Base-by-base conservation (phyloP, 257 asterid species). In the Capsicum baccatum region DNA sequence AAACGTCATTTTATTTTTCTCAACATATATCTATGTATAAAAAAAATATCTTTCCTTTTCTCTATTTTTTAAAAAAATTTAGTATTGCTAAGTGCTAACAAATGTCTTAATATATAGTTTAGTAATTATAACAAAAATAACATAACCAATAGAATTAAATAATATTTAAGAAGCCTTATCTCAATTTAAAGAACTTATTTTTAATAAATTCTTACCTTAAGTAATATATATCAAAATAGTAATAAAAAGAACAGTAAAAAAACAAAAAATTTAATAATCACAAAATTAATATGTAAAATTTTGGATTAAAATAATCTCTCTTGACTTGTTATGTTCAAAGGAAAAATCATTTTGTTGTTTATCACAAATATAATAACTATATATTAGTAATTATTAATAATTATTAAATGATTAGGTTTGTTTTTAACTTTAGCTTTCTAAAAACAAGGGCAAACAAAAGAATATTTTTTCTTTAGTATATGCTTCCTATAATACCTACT, bases 271-370 rank as follows among this genome's bases (percentile, higher is more conserved):
- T 26, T 2, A 63, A 26, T 63, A 8, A 64, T 26, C 44, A 26
- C 12, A 47, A 6, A 2, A 12, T 33, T 33, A 66, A 66, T 39
- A 33, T 66, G 6, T 12, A 66, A 66, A 69, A 3, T 69, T 37
- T 39, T 69, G 21, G 17, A 71, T 71, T 17, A 76, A 76, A 76
- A 76, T 52, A 13, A n/a, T 8, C 26, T 6, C 14, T 6, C 14
- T 52, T 11, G 48, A 76, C 81, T 7, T 76, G 81, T 52, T 52
- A 26, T 50, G 26, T 52, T 76, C 19, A 76, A 69, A 76, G 44
- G 44, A 4, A 39, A 39, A 39, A 39, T 39, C 44, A 39, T 39
- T 39, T 39, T 39, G 44, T 39, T 39, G 44, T 39, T 39, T 39
- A 39, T 39, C 44, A 39, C 44, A 39, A 3, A 39, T 39, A 39